Percentiles rank a stretch among this genome's conserved stretches.
Conservation (phyloP, 768 basidiomycete species). For the Boletellus emodensis region DNA sequence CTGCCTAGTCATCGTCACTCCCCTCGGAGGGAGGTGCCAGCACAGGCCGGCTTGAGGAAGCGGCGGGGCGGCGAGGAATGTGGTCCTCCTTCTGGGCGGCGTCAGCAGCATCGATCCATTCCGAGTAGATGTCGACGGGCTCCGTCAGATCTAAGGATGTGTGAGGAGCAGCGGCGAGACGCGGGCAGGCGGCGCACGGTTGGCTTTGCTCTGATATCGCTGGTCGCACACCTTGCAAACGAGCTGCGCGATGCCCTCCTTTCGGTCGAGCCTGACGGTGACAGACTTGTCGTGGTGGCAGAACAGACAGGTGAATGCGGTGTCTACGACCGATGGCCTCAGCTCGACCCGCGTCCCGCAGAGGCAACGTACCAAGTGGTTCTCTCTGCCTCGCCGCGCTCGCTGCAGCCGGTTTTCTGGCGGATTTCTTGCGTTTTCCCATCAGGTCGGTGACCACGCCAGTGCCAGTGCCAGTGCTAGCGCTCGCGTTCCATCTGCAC, state of each 20-base stretch:
- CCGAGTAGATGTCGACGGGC: conserved; percentile 84
- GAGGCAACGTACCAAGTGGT: conserved; percentile 55
- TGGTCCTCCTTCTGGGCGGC: conserved; percentile 68
- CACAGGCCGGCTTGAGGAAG: conserved; percentile 46
- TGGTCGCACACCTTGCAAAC: conserved; percentile 85
- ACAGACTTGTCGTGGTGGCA: conserved; percentile 91
- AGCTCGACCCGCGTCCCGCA: conserved; percentile 1
- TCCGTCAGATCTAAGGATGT: conserved; percentile 73
- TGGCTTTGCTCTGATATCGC: conserved; percentile 81
- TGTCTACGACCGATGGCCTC: conserved; percentile 45
- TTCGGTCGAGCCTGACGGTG: conserved; percentile 78
- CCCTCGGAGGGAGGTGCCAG: conserved; percentile 35
- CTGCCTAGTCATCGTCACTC: conserved; percentile 48
- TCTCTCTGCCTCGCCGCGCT: conserved; percentile 61
- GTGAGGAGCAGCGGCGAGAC: conserved; percentile 10
- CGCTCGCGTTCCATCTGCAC: conserved; percentile 9
- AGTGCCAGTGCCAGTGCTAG: not conserved
- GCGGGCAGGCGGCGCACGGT: conserved; percentile 52
- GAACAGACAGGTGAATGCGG: conserved; percentile 81
- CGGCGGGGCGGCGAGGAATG: conserved; percentile 46
- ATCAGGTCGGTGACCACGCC: conserved; percentile 33
- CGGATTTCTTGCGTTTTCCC: conserved; percentile 91
- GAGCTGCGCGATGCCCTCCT: conserved; percentile 77
- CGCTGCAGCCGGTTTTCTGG: conserved; percentile 69
- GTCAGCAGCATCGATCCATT: conserved; percentile 89